Evolutionary conservation across 306 rosid genomes (phyloP), one percentile per base, ranked within the genome.

Genomic region (Cajanus cajan): DNA sequence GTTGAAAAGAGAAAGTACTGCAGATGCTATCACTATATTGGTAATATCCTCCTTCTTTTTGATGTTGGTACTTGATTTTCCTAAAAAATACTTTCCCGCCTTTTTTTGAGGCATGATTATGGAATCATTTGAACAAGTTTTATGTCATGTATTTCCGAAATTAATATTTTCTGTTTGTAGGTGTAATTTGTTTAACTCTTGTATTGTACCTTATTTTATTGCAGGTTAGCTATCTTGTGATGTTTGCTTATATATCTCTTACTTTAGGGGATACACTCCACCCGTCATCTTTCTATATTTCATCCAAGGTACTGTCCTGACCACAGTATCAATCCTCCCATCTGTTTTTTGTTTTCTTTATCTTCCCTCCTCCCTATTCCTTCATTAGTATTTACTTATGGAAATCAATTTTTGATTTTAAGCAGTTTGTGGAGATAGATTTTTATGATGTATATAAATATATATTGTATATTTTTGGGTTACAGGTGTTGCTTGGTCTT

Each of bases 191-290:
- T 72, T 64, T 74, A 67, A 79, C 75, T 70, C 54, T 19, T 68
- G 31, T 55, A 47, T 31, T 68, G 58, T 69, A 37, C 78, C 76
- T 72, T 11, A 63, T 78, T 77, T 71, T 70, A 31, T 78, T 89
- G 94, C 93, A 95, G 99, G 88, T 95, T 85, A 95, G 99, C 90
- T 95, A 95, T 78, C 90, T 95, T 47, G 99, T 95, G 85, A 95
- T 95, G 98, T 95, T 93, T 77, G 98, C 97, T 47, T 95, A 95
- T 79, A 93, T 95, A 72, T 95, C 99, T 84, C 96, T 95, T 85
- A 88, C 99, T 80, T 82, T 95, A 87, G 99, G 99, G 39, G 97
- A 95, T 82, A 87, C 89, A 37, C 97, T 93, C 39, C 88, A 74
- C 21, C 52, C 68, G 62, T 81, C 91, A 66, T 87, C 92, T 76